phyloP scores from a whole-genome alignment of 495 filamentous ascomycete genomes.

The Penicillium fimorum region DNA sequence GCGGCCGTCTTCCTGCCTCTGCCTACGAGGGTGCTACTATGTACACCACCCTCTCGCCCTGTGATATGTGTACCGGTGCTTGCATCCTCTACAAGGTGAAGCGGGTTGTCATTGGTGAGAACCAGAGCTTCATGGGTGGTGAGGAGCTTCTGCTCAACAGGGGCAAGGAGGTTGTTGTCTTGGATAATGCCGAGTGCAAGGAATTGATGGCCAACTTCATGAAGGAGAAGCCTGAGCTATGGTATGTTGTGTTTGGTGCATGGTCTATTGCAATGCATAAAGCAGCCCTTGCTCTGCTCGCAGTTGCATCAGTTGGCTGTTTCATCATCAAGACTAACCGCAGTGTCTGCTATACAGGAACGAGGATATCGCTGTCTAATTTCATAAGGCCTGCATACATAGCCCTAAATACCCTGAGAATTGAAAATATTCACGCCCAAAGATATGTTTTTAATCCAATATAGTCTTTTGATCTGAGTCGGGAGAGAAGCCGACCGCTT shows the following conservation, averaged over 20 bases:
- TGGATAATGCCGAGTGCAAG: conserved; percentile 67
- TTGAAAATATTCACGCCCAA: neutral
- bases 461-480: conserved; percentile 1
- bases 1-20: conserved; percentile 69
- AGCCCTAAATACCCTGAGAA: conserved; percentile 2
- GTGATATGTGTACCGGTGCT: conserved; percentile 86
- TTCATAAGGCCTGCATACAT: conserved; percentile 38
- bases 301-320: conserved; percentile 1
- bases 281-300: conserved; percentile 7
- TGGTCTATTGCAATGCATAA: neutral
- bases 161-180: conserved; percentile 73
- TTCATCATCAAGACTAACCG: conserved; percentile 19
- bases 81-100: conserved; percentile 77
- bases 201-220: conserved; percentile 77
- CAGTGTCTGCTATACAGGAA: conserved; percentile 51
- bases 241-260: conserved; percentile 50
- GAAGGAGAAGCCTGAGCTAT: conserved; percentile 69
- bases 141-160: conserved; percentile 69
- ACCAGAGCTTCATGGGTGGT: conserved; percentile 73
- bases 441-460: neutral
- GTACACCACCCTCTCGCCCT: conserved; percentile 86
- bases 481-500: conserved; percentile 14
- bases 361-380: conserved; percentile 70
- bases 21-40: conserved; percentile 75
- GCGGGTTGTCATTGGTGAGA: conserved; percentile 83